Conservation (phyloP, 805 yeast genomes). For the Novakomyces olei region DNA sequence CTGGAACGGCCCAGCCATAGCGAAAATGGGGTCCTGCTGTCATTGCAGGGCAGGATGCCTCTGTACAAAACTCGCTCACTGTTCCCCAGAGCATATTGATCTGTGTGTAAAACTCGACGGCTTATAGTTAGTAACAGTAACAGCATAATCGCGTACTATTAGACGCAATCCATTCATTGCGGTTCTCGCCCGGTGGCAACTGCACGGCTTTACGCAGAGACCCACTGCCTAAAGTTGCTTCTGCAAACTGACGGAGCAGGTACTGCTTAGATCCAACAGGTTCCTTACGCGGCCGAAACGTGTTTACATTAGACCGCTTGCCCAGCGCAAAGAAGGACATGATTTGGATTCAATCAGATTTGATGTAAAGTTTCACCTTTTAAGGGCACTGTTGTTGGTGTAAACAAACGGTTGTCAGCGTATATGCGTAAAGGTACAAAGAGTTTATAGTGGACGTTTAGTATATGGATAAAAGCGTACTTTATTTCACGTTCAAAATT, state of each 20-base stretch:
- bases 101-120: slow-evolving; percentile 92
- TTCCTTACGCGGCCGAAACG: slow-evolving; percentile 2
- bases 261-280: slow-evolving; percentile 15
- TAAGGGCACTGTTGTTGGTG: too few species aligned
- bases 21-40: slow-evolving; percentile 42
- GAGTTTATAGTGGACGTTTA: too few species aligned
- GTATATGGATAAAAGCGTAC: too few species aligned
- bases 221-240: slow-evolving; percentile 84
- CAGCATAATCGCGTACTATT: slow-evolving; percentile 20
- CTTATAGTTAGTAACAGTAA: slow-evolving; percentile 14
- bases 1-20: slow-evolving; percentile 80
- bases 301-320: too few species aligned
- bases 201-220: slow-evolving; percentile 80
- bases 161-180: slow-evolving; percentile 88
- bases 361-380: too few species aligned
- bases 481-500: too few species aligned
- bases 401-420: too few species aligned
- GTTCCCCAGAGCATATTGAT: slow-evolving; percentile 91
- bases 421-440: too few species aligned
- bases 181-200: slow-evolving; percentile 77
- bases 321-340: too few species aligned
- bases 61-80: slow-evolving; percentile 89
- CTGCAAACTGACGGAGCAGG: slow-evolving; percentile 59
- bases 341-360: too few species aligned
- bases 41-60: slow-evolving; percentile 87